Evolutionary conservation across 495 filamentous ascomycete species (phyloP).

Genomic region (Penicillium ochrochloron): DNA sequence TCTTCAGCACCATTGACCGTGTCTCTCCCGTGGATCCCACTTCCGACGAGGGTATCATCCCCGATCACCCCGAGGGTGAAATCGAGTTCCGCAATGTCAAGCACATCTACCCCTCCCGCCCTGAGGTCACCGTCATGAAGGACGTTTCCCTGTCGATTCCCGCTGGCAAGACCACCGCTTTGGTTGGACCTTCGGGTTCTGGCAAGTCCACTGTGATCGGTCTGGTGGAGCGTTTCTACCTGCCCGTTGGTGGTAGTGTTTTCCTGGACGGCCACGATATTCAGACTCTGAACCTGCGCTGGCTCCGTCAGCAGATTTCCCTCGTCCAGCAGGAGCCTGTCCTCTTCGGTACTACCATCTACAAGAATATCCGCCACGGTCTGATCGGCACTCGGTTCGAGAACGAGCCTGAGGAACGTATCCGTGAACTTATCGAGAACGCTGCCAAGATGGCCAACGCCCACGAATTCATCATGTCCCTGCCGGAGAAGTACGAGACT

Average conservation of each 20-base stretch:
- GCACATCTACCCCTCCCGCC: slow-evolving; percentile 91
- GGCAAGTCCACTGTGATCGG: slow-evolving; percentile 94
- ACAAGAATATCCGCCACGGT: slow-evolving; percentile 82
- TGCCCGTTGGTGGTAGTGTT: slow-evolving; percentile 79
- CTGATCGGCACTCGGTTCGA: slow-evolving; percentile 85
- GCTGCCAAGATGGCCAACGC: slow-evolving; percentile 92
- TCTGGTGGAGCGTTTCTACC: slow-evolving; percentile 90
- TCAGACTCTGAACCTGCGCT: slow-evolving; percentile 79
- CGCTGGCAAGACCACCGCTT: slow-evolving; percentile 83
- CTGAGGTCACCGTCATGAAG: slow-evolving; percentile 86
- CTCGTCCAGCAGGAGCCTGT: slow-evolving; percentile 80
- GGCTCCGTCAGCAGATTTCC: slow-evolving; percentile 89
- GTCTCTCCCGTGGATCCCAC: slow-evolving; percentile 84
- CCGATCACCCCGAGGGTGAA: slow-evolving; percentile 73
- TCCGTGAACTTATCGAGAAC: slow-evolving; percentile 70
- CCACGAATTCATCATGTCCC: slow-evolving; percentile 81
- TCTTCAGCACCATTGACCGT: slow-evolving; percentile 90
- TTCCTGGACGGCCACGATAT: slow-evolving; percentile 86
- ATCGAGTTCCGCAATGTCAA: slow-evolving; percentile 84
- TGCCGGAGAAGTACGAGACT: slow-evolving; percentile 91
- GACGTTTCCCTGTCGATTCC: slow-evolving; percentile 77
- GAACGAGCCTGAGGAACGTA: slow-evolving; percentile 63
- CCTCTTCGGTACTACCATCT: slow-evolving; percentile 82
- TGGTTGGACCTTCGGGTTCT: slow-evolving; percentile 86
- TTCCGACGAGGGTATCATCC: slow-evolving; percentile 67